These are phyloP conservation scores for Saprolegnia diclina DNA, from an alignment of 352 stramenopile genomes.

Conservation along the genomic window DNA sequence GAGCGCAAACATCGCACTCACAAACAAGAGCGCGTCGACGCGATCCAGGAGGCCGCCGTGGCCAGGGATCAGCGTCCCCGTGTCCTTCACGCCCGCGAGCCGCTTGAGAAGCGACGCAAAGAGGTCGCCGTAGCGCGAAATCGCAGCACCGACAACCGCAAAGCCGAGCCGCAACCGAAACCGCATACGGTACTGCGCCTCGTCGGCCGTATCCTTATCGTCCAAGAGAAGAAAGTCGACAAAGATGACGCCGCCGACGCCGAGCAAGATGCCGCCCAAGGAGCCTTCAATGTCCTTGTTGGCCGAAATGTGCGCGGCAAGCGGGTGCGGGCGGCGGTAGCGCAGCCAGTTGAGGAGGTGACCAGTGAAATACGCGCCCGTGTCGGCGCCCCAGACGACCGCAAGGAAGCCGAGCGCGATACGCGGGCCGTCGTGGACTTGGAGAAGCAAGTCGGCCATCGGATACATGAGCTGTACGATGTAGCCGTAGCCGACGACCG, in stretches of 20 bases:
- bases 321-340: slow-evolving; percentile 72
- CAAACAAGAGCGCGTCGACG: slow-evolving; percentile 94
- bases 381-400: slow-evolving; percentile 82
- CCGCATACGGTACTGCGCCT: neutral
- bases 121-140: slow-evolving; percentile 88
- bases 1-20: slow-evolving; percentile 44
- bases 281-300: slow-evolving; percentile 97
- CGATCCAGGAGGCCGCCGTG: slow-evolving; percentile 94
- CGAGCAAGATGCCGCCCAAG: slow-evolving; percentile 81
- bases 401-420: slow-evolving; percentile 51
- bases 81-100: slow-evolving; percentile 93
- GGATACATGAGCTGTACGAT: slow-evolving; percentile 45
- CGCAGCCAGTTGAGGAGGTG: slow-evolving; percentile 80
- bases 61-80: slow-evolving; percentile 92
- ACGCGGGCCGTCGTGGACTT: slow-evolving; percentile 55
- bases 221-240: slow-evolving; percentile 34
- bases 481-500: slow-evolving; percentile 61
- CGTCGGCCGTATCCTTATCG: neutral
- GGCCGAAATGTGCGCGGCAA: slow-evolving; percentile 85
- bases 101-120: slow-evolving; percentile 94
- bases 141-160: slow-evolving; percentile 85
- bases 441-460: slow-evolving; percentile 52
- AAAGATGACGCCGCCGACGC: slow-evolving; percentile 70
- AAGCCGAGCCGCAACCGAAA: slow-evolving; percentile 44
- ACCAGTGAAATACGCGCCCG: slow-evolving; percentile 91